Conservation (phyloP, 2,329 filamentous ascomycete species). For the Venturia aucupariae region DNA sequence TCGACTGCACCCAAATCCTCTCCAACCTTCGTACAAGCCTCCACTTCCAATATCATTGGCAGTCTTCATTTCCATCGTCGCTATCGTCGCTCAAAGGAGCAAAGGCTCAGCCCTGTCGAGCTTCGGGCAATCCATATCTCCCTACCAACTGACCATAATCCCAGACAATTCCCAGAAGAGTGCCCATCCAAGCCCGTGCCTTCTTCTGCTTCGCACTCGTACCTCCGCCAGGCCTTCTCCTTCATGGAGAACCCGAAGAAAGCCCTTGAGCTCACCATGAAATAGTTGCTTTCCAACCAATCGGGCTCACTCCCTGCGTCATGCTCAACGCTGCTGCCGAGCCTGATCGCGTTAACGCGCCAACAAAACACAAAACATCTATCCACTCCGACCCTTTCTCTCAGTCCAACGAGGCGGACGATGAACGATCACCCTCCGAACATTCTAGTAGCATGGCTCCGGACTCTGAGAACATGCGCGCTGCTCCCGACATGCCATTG, state of each 20-base stretch:
- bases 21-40: not conserved
- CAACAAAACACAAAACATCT: not conserved
- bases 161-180: not conserved
- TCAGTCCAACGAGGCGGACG: conserved; percentile 33
- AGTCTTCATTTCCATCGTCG: not conserved
- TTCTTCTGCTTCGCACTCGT: not conserved
- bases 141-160: conserved; percentile 1
- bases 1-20: too few relatives aligned
- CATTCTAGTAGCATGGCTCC: conserved; percentile 26
- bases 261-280: not conserved
- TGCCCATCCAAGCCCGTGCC: not conserved
- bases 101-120: not conserved
- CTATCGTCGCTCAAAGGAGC: not conserved
- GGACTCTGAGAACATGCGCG: not conserved
- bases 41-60: not conserved
- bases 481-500: not conserved
- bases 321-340: not conserved
- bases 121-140: not conserved
- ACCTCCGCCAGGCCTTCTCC: too few relatives aligned
- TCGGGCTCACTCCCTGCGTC: not conserved
- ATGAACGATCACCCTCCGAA: conserved; percentile 30
- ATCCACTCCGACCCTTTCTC: not conserved
- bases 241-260: not conserved
- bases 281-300: not conserved
- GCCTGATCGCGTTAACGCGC: not conserved